phyloP scores from a whole-genome alignment of 2,329 filamentous ascomycete genomes.

The Sarocladium kiliense region DNA sequence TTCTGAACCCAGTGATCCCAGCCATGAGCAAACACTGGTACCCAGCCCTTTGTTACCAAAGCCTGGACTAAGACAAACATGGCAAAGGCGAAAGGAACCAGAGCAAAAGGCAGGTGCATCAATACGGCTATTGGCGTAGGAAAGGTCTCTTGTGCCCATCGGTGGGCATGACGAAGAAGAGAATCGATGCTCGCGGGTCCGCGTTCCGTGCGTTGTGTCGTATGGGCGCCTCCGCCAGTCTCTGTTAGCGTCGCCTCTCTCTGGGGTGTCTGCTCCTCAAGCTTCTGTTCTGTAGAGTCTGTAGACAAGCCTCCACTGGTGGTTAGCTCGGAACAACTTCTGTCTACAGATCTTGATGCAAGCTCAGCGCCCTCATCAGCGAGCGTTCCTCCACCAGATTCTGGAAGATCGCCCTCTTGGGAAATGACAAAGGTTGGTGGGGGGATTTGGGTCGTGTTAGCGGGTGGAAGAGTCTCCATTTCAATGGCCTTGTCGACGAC shows the following conservation, averaged over 20 bases:
- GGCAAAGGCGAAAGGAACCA: slow-evolving; percentile 65
- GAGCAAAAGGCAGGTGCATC: slow-evolving; percentile 59
- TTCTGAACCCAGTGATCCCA: slow-evolving; percentile 69
- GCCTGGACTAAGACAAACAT: slow-evolving; percentile 75
- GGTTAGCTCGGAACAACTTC: too few species aligned
- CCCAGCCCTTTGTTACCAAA: slow-evolving; percentile 69
- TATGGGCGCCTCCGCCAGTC: not conserved
- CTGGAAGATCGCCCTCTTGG: not conserved
- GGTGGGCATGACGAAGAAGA: slow-evolving; percentile 35
- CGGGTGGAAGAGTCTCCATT: not conserved
- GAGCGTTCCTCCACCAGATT: not conserved
- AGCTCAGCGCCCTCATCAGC: not conserved
- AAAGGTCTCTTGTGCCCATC: slow-evolving; percentile 65
- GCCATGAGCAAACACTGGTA: slow-evolving; percentile 65
- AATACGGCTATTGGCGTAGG: slow-evolving; percentile 63
- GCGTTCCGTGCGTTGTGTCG: not conserved
- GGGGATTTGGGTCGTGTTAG: not conserved
- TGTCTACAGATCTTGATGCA: too few species aligned
- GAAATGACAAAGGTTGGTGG: not conserved
- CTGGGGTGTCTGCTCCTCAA: not conserved
- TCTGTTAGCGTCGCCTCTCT: not conserved
- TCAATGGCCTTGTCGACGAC: slow-evolving; percentile 6
- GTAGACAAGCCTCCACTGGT: not conserved
- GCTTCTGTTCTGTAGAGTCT: not conserved
- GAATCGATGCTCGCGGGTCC: slow-evolving; percentile 47